Conservation (phyloP, 2,329 filamentous ascomycete genomes). For the Colletotrichum spaethianum region DNA sequence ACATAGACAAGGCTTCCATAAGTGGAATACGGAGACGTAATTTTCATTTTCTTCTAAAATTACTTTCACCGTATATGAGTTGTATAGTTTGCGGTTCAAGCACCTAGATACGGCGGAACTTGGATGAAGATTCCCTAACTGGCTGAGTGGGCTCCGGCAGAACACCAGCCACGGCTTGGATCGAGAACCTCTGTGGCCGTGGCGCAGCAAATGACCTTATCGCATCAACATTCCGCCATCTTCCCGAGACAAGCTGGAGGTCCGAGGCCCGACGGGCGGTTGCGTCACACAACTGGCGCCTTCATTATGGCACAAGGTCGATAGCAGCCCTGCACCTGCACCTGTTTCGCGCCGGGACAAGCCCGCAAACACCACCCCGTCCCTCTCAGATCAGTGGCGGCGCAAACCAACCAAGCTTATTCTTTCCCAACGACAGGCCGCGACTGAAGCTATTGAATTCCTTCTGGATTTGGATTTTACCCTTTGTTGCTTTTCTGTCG, state of each 20-base stretch:
- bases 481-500: background rate
- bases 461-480: background rate
- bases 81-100: too few species aligned
- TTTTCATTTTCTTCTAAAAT: too few species aligned
- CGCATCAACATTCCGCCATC: conserved; percentile 21
- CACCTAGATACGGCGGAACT: too few species aligned
- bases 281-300: conserved; percentile 43
- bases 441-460: background rate
- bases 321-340: conserved; percentile 9
- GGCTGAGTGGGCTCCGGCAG: too few species aligned
- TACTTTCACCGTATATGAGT: too few species aligned
- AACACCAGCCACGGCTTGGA: background rate
- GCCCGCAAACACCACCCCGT: conserved; percentile 15
- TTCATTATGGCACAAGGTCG: conserved; percentile 21
- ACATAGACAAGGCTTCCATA: too few species aligned
- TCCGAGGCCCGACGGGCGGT: conserved; percentile 20
- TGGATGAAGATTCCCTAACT: too few species aligned
- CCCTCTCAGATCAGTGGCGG: conserved; percentile 3
- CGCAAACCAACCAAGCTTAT: conserved; percentile 16
- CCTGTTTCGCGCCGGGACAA: conserved; percentile 25
- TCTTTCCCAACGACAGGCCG: conserved; percentile 6
- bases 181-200: background rate
- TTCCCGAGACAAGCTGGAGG: conserved; percentile 5
- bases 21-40: too few species aligned
- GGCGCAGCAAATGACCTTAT: conserved; percentile 6